Evolutionary conservation across 1,139 yeast species (phyloP), one percentile per base, ranked within the genome.

Genomic region (Lodderomyces pseudojiufengensis): DNA sequence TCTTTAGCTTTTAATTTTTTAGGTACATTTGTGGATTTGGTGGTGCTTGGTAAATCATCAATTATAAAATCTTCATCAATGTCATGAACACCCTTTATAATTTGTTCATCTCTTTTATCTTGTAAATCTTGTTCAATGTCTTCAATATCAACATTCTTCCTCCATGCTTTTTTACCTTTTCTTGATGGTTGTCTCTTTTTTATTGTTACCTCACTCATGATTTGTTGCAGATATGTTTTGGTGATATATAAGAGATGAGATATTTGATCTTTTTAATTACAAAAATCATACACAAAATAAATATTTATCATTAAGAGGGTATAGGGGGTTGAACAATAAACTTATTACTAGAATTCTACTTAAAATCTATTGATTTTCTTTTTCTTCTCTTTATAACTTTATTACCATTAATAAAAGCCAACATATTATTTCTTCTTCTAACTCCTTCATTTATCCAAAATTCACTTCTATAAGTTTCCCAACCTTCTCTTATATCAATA

Each of bases 161-260:
- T 81, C 98, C 98, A 92, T 5, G 97, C 84, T 56, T 75, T 81
- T 70, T 85, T 90, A 36, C 96, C 95, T 67, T 92, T 92, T 52
- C 97, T 76, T 5, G 96, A 85, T 6, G 82, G 59, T 60, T 87
- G 96, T 30, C 32, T 43, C 13, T 22, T 31, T 9, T 36, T 5
- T 23, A 24, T 37, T 16, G 26, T 35, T 6, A 24, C 7, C 27
- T 33, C 40, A 38, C 42, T 42, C 42, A 40, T 40, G 12, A n/a
- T n/a, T n/a, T n/a, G n/a, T n/a, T n/a, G n/a, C n/a, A n/a, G n/a
- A n/a, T n/a, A n/a, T n/a, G n/a, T n/a, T n/a, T n/a, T n/a, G n/a
- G n/a, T n/a, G n/a, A n/a, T n/a, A n/a, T n/a, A n/a, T n/a, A n/a
- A n/a, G n/a, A n/a, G n/a, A n/a, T n/a, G n/a, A n/a, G n/a, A n/a